Base-by-base conservation (phyloP, 495 filamentous ascomycete genomes). In the Daldinia childiae region DNA sequence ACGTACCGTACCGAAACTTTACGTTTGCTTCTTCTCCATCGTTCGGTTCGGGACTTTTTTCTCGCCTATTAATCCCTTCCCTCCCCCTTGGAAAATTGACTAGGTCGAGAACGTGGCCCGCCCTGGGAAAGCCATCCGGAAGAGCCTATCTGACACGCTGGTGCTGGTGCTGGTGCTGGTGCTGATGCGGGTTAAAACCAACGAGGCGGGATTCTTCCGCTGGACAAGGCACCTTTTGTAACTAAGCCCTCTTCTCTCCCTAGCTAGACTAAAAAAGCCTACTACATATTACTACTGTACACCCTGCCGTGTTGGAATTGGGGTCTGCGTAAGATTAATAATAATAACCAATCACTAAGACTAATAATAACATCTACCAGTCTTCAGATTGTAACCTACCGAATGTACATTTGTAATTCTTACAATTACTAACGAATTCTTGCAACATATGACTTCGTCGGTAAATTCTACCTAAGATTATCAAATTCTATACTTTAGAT, bases 1-100 rank as follows among this genome's bases (percentile, higher is more conserved):
- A 77, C 75, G 75, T 69, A 77, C 75, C 75, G 75, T 66, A 69
- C 71, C 71, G 71, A 73, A 73, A 69, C 66, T 66, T 21, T 73
- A 27, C 62, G 51, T 73, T 38, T 69, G 58, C 14, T 43, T 67
- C 5, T 60, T 73, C 65, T 62, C 65, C 70, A 68, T 73, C 36
- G 50, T 55, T 66, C 62, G 65, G 70, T 9, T 56, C 50, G 50
- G 50, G 12, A 9, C 4, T 27, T 54, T 30, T 30, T n/a, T 51
- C 17, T 51, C 45, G 45, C 32, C 32, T 34, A 34, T 36, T 36
- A 36, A 36, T 19, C 30, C 30, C 61, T 56, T 60, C 60, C 11
- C 14, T 12, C 34, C 64, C 67, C 58, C 55, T 34, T 1, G 4
- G 5, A 21, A 41, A 41, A 34, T 64, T 36, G 43, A 63, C 62